Percentiles rank a stretch among this genome's conserved stretches.
Conservation (phyloP, 148 eudicot genomes). For the Rheum nobile region DNA sequence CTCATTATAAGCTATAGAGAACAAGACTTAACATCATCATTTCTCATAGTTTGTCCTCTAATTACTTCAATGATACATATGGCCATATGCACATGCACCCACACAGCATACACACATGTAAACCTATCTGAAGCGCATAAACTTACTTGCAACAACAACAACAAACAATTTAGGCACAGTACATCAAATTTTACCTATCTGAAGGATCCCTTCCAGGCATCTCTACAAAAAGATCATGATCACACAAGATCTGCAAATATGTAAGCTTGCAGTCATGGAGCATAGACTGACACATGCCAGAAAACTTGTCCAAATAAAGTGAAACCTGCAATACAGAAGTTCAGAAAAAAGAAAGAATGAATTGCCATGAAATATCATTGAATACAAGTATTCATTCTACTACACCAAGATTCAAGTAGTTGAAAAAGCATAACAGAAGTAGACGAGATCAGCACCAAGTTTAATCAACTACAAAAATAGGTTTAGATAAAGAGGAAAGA, state of each 20-base stretch:
- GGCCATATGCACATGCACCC: background rate
- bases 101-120: background rate
- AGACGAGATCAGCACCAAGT: background rate
- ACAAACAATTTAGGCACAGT: background rate
- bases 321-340: conserved; percentile 52
- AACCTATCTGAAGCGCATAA: background rate
- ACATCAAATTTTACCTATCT: conserved; percentile 52
- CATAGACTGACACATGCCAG: conserved; percentile 84
- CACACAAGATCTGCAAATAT: conserved; percentile 91
- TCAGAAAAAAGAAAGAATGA: background rate
- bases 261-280: conserved; percentile 99
- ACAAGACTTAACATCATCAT: too few species aligned
- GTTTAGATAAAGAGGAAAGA: background rate
- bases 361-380: background rate
- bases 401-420: background rate
- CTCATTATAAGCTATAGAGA: too few species aligned
- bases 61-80: background rate
- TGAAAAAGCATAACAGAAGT: background rate
- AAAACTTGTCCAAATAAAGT: conserved; percentile 91
- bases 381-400: background rate
- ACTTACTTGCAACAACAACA: background rate
- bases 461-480: background rate
- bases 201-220: conserved; percentile 99
- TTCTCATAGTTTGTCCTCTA: background rate
- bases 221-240: conserved; percentile 97